Evolutionary conservation across 805 yeast genomes (phyloP).

Genomic region (Wickerhamiella bombiphila): DNA sequence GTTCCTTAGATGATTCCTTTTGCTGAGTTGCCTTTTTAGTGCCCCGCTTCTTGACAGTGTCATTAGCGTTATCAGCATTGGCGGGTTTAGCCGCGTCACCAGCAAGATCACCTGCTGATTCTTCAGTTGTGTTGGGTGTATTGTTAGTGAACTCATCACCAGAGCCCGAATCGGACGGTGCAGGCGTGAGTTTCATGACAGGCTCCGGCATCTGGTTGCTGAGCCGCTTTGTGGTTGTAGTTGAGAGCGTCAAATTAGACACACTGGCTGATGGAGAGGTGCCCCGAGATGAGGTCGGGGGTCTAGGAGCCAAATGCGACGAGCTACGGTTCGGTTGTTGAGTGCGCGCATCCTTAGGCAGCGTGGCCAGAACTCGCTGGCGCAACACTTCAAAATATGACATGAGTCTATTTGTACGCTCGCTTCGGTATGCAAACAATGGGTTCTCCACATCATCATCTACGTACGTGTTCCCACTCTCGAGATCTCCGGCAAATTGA

Average conservation of each 20-base stretch:
- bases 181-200: slow-evolving; percentile 4
- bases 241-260: background rate
- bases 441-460: slow-evolving; percentile 54
- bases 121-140: background rate
- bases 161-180: background rate
- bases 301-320: no score
- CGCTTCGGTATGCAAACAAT: slow-evolving; percentile 28
- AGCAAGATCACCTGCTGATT: background rate
- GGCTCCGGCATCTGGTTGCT: background rate
- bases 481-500: slow-evolving; percentile 74
- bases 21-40: no score
- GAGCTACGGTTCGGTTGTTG: background rate
- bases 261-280: background rate
- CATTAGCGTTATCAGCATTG: no score
- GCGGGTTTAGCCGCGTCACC: background rate
- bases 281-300: no score
- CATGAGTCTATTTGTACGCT: slow-evolving; percentile 64
- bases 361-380: slow-evolving; percentile 24
- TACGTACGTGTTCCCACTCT: slow-evolving; percentile 63
- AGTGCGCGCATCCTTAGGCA: background rate
- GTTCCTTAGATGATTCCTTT: no score
- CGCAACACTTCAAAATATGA: slow-evolving; percentile 44
- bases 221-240: background rate
- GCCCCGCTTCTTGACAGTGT: no score
- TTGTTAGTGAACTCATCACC: background rate